These are phyloP conservation scores for Kodamaea suecica DNA, from an alignment of 1,139 yeast genomes.

Conservation along the genomic window DNA sequence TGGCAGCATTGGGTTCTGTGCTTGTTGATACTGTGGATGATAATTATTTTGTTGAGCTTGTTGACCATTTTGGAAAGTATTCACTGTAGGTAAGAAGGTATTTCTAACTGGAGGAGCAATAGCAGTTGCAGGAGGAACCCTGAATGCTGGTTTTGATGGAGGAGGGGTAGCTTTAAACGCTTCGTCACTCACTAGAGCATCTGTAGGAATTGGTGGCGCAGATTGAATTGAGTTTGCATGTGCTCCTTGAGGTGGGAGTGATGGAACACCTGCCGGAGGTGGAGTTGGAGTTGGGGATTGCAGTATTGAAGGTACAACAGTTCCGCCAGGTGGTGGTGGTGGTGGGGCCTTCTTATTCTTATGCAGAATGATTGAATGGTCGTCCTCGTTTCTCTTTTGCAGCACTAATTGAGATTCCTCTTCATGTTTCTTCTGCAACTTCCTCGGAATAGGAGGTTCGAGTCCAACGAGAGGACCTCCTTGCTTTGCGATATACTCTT, in stretches of 20 bases:
- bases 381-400: conserved; percentile 10
- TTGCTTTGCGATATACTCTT: conserved; percentile 68
- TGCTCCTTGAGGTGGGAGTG: conserved; percentile 8
- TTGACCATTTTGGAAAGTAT: conserved; percentile 1
- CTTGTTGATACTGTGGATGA: conserved; percentile 20
- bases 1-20: conserved; percentile 16
- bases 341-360: conserved; percentile 43
- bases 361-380: too few relatives aligned
- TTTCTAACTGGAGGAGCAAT: conserved; percentile 20
- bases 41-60: conserved; percentile 6
- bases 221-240: conserved; percentile 2
- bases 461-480: conserved; percentile 85
- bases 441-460: conserved; percentile 81
- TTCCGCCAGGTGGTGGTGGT: conserved; percentile 40
- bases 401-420: conserved; percentile 9
- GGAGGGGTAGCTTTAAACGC: conserved; percentile 8
- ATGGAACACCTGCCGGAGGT: not conserved
- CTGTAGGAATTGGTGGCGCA: conserved; percentile 14
- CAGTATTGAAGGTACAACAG: conserved; percentile 3
- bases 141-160: conserved; percentile 17
- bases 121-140: conserved; percentile 30
- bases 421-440: conserved; percentile 30
- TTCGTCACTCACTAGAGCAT: conserved; percentile 9
- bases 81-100: conserved; percentile 6
- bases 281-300: conserved; percentile 2